Percentiles rank a stretch among this genome's conserved stretches.
Evolutionary conservation across 2,329 filamentous ascomycete species (phyloP).

Genomic region (Botrytis byssoidea): DNA sequence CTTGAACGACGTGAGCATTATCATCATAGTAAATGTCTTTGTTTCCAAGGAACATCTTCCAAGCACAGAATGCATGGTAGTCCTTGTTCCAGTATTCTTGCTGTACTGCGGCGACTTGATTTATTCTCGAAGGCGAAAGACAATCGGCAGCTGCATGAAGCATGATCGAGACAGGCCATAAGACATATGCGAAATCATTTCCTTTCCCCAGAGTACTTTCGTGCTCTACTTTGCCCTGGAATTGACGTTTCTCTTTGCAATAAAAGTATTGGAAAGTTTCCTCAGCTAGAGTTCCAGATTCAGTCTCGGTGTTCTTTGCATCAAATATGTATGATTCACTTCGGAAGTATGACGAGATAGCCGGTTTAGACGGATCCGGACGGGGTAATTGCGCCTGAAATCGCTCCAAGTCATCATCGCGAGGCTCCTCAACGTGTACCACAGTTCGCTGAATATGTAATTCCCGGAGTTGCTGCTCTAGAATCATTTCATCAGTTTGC

Average conservation of each 20-base stretch:
- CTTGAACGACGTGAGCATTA: conserved; percentile 28
- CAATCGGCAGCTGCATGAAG: conserved; percentile 26
- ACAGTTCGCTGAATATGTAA: not conserved
- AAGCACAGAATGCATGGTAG: conserved; percentile 28
- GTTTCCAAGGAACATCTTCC: conserved; percentile 32
- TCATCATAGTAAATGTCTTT: conserved; percentile 32
- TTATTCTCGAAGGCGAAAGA: conserved; percentile 16
- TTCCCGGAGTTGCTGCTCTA: not conserved
- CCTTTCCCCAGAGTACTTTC: conserved; percentile 21
- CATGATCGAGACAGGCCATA: conserved; percentile 31
- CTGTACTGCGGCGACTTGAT: conserved; percentile 15
- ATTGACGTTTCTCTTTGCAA: conserved; percentile 19
- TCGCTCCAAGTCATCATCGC: not conserved
- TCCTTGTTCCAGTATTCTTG: conserved; percentile 30
- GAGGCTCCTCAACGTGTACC: not conserved
- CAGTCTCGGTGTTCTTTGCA: not conserved
- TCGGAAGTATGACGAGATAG: not conserved
- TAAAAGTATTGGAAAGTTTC: conserved; percentile 24
- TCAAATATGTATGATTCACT: not conserved
- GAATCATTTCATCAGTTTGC: not conserved
- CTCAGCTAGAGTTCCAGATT: conserved; percentile 11
- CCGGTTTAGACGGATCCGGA: not conserved
- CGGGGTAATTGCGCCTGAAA: not conserved
- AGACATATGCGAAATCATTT: conserved; percentile 29
- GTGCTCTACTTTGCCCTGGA: conserved; percentile 24